Evolutionary conservation across 208 protist species (phyloP).

Genomic region (Porcisia hertigi): DNA sequence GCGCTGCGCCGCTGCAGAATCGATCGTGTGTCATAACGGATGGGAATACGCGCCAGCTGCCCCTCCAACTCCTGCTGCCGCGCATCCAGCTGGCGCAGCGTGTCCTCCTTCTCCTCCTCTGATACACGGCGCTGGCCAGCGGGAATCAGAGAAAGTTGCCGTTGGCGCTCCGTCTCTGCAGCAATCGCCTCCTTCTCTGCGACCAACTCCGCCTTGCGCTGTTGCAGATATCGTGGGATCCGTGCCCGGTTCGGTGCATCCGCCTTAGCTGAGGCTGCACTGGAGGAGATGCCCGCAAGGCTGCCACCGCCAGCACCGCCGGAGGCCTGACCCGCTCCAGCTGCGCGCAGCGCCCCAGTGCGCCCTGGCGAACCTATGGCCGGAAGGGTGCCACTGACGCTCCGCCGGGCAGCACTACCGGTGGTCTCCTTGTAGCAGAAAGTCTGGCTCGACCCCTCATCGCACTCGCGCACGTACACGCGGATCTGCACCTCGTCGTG

Average conservation of each 20-base stretch:
- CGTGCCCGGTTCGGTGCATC: slow-evolving; percentile 34
- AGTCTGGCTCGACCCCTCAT: slow-evolving; percentile 42
- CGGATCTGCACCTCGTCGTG: slow-evolving; percentile 71
- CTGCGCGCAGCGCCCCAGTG: neutral
- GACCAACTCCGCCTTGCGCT: slow-evolving; percentile 82
- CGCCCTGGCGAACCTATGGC: slow-evolving; percentile 1
- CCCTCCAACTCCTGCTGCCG: slow-evolving; percentile 74
- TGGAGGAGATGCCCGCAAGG: neutral
- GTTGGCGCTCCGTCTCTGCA: slow-evolving; percentile 51
- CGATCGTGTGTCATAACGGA: slow-evolving; percentile 82
- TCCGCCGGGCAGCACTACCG: slow-evolving; percentile 3
- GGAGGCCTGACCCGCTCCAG: neutral
- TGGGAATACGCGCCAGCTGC: slow-evolving; percentile 78
- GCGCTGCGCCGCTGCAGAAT: slow-evolving; percentile 54
- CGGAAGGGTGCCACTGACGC: neutral
- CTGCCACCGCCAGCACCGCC: neutral
- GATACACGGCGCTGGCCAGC: slow-evolving; percentile 79
- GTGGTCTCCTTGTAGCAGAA: slow-evolving; percentile 62
- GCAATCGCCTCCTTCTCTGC: slow-evolving; percentile 68
- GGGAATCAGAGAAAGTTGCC: slow-evolving; percentile 72
- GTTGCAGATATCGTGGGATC: slow-evolving; percentile 75
- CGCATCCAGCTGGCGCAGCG: slow-evolving; percentile 48
- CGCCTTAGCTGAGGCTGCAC: neutral
- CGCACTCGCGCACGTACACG: slow-evolving; percentile 88
- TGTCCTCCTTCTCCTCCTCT: slow-evolving; percentile 75